Evolutionary conservation across 1,284 basidiomycete genomes (phyloP).

Genomic region (Gymnopus androsaceus): DNA sequence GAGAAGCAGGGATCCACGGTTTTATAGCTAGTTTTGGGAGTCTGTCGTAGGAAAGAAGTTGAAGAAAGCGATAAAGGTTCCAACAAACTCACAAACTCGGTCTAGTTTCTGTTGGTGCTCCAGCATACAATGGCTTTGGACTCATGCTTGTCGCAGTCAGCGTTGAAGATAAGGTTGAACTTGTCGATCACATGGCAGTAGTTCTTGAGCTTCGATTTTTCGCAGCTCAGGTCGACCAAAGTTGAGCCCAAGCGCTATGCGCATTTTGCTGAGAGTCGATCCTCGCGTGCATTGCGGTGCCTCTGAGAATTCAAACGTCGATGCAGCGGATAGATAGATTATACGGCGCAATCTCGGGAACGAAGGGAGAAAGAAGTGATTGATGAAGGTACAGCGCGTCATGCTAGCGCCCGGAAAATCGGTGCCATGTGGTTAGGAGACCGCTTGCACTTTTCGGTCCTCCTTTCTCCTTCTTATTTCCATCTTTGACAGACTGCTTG

Average conservation of each 20-base stretch:
- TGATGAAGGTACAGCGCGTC: too few relatives aligned
- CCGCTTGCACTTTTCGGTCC: not conserved
- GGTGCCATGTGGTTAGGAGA: too few relatives aligned
- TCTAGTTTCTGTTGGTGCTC: constrained; percentile 25
- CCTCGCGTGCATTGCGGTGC: too few relatives aligned
- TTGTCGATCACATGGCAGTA: not conserved
- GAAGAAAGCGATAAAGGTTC: not conserved
- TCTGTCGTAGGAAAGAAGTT: constrained; percentile 19
- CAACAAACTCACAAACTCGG: constrained; percentile 21
- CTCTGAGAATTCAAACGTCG: too few relatives aligned
- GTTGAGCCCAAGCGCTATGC: too few relatives aligned
- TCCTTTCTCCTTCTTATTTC: not conserved
- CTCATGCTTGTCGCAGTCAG: not conserved
- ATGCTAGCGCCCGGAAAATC: too few relatives aligned
- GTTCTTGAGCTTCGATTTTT: too few relatives aligned
- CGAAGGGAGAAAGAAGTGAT: too few relatives aligned
- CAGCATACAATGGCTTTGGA: constrained; percentile 16
- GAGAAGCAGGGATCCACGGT: constrained; percentile 34
- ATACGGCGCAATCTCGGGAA: too few relatives aligned
- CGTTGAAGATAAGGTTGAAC: not conserved
- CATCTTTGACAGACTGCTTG: not conserved
- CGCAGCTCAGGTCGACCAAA: too few relatives aligned
- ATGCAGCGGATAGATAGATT: too few relatives aligned
- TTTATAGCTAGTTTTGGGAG: constrained; percentile 39
- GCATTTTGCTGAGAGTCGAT: too few relatives aligned